Evolutionary conservation across 1,139 yeast species (phyloP), one percentile per base, ranked within the genome.

Genomic region (Sugiyamaella pinicola): DNA sequence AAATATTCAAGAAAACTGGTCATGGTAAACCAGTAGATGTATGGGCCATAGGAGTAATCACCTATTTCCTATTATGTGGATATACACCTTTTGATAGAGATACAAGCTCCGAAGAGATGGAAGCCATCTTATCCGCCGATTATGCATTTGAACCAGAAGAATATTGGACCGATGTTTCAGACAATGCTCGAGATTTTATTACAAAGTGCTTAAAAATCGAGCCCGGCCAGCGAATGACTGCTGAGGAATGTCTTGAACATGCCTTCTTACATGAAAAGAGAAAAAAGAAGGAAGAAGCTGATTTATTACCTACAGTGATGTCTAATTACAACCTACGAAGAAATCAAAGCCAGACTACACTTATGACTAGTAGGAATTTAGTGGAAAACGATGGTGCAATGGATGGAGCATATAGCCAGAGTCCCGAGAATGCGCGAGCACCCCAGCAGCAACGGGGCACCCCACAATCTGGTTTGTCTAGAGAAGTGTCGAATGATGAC

Each of bases 1-100:
- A 85, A 64, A 79, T 83, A 57, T 74, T 79, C 53, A 67, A 73
- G 19, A 72, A 78, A 53, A 65, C 70, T 34, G 84, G 85, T 17
- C 86, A 85, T 61, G 79, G 80, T 19, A 76, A 73, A 58, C 77
- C 79, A 0, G 85, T 84, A 0, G 95, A 86, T 65, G 75, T 85
- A 33, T 86, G 95, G 95, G 86, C 93, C 0, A 72, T 85, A 22
- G 93, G 93, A 1, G 91, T 85, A 5, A 73, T 84, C 38, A 78
- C 85, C 1, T 86, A 85, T 65, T 85, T 85, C 62, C 77, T 85
- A 79, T 75, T 84, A 10, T 79, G 86, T 59, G 93, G 93, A 1
- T 85, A 85, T 64, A 82, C 86, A 69, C 95, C 95, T 0, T 86
- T 86, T 68, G 93, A 86, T 62, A 80, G 91, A 58, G 93, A 85